Evolutionary conservation across 768 basidiomycete genomes (phyloP).

Genomic region (Boletellus ananiceps): DNA sequence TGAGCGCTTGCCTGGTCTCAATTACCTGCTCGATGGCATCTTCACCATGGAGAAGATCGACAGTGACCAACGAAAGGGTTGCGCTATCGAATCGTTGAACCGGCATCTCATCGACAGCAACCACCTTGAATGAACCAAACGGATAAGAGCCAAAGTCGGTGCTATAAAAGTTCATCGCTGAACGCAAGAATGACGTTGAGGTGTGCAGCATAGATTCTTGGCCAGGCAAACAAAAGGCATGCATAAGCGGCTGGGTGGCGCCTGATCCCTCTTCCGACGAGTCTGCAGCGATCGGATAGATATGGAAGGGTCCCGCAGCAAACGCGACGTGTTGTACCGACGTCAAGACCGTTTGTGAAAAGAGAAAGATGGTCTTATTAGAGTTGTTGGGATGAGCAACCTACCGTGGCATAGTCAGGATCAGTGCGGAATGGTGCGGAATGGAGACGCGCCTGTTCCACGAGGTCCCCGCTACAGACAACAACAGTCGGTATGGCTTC

Average conservation of each 20-base stretch:
- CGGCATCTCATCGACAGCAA: slow-evolving; percentile 88
- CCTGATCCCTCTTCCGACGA: slow-evolving; percentile 57
- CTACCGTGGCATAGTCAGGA: slow-evolving; percentile 36
- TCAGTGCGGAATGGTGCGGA: slow-evolving; percentile 3
- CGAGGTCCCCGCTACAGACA: slow-evolving; percentile 89
- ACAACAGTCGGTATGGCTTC: slow-evolving; percentile 78
- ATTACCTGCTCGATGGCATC: slow-evolving; percentile 91
- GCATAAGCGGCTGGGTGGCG: slow-evolving; percentile 68
- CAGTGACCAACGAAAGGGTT: slow-evolving; percentile 71
- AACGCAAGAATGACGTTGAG: slow-evolving; percentile 73
- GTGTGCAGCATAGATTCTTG: slow-evolving; percentile 66
- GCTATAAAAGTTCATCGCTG: slow-evolving; percentile 89
- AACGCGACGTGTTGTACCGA: slow-evolving; percentile 97
- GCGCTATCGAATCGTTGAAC: slow-evolving; percentile 80
- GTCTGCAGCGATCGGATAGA: slow-evolving; percentile 64
- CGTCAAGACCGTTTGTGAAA: slow-evolving; percentile 78
- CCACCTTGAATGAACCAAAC: slow-evolving; percentile 89
- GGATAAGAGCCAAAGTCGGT: slow-evolving; percentile 95
- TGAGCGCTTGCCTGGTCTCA: slow-evolving; percentile 81
- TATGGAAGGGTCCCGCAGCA: slow-evolving; percentile 91
- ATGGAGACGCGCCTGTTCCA: slow-evolving; percentile 70
- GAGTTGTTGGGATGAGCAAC: slow-evolving; percentile 92
- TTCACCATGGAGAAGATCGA: slow-evolving; percentile 81
- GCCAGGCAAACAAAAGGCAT: slow-evolving; percentile 91
- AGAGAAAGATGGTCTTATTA: slow-evolving; percentile 92